Conservation (phyloP, 2,329 filamentous ascomycete genomes). For the Paecilomyces variotii region DNA sequence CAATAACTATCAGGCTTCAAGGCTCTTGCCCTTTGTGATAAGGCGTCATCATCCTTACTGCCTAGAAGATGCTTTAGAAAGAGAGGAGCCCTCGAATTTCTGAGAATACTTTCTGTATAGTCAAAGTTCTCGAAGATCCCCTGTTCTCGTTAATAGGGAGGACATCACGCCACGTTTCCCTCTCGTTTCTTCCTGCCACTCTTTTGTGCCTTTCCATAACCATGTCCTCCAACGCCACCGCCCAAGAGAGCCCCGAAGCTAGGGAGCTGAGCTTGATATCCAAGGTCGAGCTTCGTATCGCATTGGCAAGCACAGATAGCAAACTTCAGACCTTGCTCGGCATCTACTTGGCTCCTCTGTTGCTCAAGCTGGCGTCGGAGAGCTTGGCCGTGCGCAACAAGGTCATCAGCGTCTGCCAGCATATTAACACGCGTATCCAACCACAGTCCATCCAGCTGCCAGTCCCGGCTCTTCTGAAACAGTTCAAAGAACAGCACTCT, state of each 20-base stretch:
- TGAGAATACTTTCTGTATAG: background rate
- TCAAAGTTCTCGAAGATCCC: background rate
- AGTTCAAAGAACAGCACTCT: slow-evolving; percentile 74
- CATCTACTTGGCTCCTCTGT: slow-evolving; percentile 69
- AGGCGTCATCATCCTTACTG: background rate
- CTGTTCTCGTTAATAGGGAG: background rate
- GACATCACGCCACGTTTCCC: background rate
- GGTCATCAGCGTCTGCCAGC: slow-evolving; percentile 63
- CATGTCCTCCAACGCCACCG: slow-evolving; percentile 21
- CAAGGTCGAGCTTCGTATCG: slow-evolving; percentile 78
- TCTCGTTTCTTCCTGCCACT: background rate
- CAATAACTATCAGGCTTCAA: background rate
- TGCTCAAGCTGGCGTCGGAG: slow-evolving; percentile 80
- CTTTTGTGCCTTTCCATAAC: slow-evolving; percentile 10
- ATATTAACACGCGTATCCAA: slow-evolving; percentile 59
- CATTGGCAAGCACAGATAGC: slow-evolving; percentile 70
- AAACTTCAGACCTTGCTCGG: slow-evolving; percentile 73
- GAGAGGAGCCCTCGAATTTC: background rate
- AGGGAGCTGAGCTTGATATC: slow-evolving; percentile 75
- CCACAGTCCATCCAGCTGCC: slow-evolving; percentile 65
- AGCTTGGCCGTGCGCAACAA: slow-evolving; percentile 73
- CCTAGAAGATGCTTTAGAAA: background rate
- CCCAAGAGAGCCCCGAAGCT: slow-evolving; percentile 35
- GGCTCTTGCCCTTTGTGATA: background rate
- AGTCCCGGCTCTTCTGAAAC: slow-evolving; percentile 73